phyloP scores from a whole-genome alignment of 2,329 filamentous ascomycete species.

The Trichothecium roseum region DNA sequence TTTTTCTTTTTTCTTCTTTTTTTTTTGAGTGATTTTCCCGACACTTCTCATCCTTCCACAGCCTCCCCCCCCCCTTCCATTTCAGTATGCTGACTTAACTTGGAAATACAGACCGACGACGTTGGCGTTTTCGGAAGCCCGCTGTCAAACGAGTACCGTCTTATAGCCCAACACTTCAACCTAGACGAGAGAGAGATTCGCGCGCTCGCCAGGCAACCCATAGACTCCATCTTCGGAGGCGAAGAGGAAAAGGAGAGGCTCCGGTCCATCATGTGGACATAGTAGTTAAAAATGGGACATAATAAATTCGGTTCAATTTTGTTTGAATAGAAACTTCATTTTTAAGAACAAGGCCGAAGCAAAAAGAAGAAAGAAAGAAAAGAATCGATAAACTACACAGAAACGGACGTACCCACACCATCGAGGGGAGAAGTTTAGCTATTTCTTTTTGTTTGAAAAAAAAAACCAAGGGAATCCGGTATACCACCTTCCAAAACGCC shows the following conservation, averaged over 20 bases:
- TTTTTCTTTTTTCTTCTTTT: not conserved
- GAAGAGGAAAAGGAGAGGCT: slow-evolving; percentile 51
- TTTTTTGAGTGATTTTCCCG: not conserved
- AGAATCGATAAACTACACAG: not conserved
- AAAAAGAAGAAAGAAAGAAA: not conserved
- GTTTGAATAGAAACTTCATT: not conserved
- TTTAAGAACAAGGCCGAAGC: not conserved
- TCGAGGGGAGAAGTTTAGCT: slow-evolving; percentile 2
- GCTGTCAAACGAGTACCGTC: slow-evolving; percentile 65
- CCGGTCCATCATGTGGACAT: slow-evolving; percentile 38
- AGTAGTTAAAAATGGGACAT: no score
- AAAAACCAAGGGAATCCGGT: not conserved
- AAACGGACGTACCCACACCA: not conserved
- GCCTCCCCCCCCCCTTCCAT: no score
- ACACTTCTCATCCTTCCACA: no score
- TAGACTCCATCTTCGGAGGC: slow-evolving; percentile 57
- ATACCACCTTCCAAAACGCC: not conserved
- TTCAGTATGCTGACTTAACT: not conserved
- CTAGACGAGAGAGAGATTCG: slow-evolving; percentile 38
- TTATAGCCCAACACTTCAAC: slow-evolving; percentile 61
- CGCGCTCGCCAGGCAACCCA: slow-evolving; percentile 46
- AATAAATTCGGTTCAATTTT: not conserved
- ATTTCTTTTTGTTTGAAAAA: no score
- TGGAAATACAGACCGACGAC: slow-evolving; percentile 59
- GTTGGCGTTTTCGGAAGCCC: slow-evolving; percentile 72